Conservation (phyloP, 192 early-diverging fungal species). For the Geranomyces michiganensis region DNA sequence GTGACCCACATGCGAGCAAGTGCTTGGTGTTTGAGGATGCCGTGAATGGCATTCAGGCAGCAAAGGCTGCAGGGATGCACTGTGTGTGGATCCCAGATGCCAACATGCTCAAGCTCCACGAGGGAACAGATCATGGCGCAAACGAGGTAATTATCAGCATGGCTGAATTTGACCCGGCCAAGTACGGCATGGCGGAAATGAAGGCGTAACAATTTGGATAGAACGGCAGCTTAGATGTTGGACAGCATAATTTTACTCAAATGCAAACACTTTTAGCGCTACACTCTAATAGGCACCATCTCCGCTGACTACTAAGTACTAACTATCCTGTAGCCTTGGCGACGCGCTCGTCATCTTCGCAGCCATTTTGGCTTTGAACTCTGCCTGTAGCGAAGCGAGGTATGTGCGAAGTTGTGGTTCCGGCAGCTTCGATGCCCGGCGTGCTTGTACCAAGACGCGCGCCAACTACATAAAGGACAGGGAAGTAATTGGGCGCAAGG, state of each 20-base stretch:
- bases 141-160: constrained; percentile 29
- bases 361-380: not conserved
- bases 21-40: constrained; percentile 95
- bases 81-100: constrained; percentile 90
- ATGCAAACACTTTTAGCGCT: no score
- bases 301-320: no score
- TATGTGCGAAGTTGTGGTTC: constrained; percentile 12
- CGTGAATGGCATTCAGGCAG: constrained; percentile 79
- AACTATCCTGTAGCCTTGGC: no score
- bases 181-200: constrained; percentile 45
- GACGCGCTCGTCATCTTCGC: not conserved
- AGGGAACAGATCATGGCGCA: constrained; percentile 10
- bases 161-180: constrained; percentile 48
- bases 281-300: no score
- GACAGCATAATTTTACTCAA: no score
- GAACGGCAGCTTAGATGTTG: no score
- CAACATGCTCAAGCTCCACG: constrained; percentile 30
- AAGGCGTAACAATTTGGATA: no score
- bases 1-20: constrained; percentile 34
- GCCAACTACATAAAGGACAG: no score
- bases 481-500: not conserved
- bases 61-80: constrained; percentile 77
- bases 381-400: constrained; percentile 13
- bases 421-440: not conserved
- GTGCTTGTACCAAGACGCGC: constrained; percentile 6